phyloP scores from a whole-genome alignment of 108 stramenopile species.

The Skeletonema marinoi region DNA sequence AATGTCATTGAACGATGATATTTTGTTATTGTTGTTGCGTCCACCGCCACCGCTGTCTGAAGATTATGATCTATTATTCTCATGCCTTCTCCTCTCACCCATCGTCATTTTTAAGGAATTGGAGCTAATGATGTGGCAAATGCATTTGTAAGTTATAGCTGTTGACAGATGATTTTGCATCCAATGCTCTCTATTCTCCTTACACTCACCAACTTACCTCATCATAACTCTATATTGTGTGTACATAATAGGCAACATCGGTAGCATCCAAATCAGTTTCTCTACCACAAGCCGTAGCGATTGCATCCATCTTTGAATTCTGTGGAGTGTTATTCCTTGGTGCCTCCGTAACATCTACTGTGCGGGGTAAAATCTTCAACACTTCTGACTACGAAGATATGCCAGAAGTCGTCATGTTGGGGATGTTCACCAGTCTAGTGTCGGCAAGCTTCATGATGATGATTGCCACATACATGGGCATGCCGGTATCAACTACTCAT shows the following conservation, averaged over 20 bases:
- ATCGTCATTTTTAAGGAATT: no score
- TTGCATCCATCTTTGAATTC: conserved; percentile 67
- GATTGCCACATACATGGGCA: conserved; percentile 8
- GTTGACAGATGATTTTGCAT: neutral
- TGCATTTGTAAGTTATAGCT: conserved; percentile 44
- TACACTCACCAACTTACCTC: neutral
- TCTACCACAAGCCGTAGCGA: conserved; percentile 58
- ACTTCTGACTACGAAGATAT: conserved; percentile 45
- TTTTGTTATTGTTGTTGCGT: no score
- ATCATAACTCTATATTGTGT: no score
- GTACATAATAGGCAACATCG: conserved; percentile 35
- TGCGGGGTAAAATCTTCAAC: conserved; percentile 61
- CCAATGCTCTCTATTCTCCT: neutral
- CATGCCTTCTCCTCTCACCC: no score
- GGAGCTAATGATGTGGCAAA: conserved; percentile 85
- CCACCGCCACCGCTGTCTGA: no score
- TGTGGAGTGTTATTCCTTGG: conserved; percentile 64
- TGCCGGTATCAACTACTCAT: conserved; percentile 38
- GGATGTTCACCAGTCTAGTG: conserved; percentile 55
- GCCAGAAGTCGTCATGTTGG: conserved; percentile 56
- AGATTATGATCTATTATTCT: no score
- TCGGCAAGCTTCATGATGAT: conserved; percentile 45
- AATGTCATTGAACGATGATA: no score
- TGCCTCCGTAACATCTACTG: conserved; percentile 56
- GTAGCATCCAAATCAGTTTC: conserved; percentile 70